A percentile compares a stretch with the other conserved stretches of the same genome.
These are phyloP conservation scores for Leucosporidium yakuticum DNA, from an alignment of 768 basidiomycete species.

Conservation along the genomic window DNA sequence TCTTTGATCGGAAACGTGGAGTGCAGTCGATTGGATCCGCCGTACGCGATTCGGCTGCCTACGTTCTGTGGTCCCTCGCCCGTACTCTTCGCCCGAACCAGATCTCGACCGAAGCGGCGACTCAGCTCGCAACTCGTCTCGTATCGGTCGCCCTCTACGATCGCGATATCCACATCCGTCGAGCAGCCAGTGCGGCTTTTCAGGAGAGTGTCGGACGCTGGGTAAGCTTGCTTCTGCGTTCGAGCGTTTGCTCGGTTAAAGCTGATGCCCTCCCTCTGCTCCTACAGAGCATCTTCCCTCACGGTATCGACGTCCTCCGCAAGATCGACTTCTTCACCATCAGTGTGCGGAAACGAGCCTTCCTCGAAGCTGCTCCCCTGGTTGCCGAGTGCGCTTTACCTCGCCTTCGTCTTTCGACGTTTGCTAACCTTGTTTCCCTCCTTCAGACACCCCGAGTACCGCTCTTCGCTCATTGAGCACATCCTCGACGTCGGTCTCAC, in stretches of 20 bases:
- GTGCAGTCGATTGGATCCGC: slow-evolving; percentile 89
- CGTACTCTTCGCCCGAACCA: slow-evolving; percentile 61
- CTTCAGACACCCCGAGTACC: slow-evolving; percentile 70
- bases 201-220: slow-evolving; percentile 94
- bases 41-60: slow-evolving; percentile 89
- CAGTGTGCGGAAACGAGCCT: slow-evolving; percentile 69
- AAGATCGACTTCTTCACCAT: slow-evolving; percentile 95
- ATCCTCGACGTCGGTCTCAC: slow-evolving; percentile 65
- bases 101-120: slow-evolving; percentile 56
- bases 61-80: slow-evolving; percentile 90
- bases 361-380: slow-evolving; percentile 9
- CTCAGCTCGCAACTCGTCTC: slow-evolving; percentile 60
- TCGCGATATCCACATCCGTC: slow-evolving; percentile 85
- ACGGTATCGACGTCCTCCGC: slow-evolving; percentile 86
- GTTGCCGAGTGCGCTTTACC: slow-evolving; percentile 14
- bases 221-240: slow-evolving; percentile 50
- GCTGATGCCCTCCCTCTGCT: too few species aligned
- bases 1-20: slow-evolving; percentile 85
- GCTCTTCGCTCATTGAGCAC: slow-evolving; percentile 62
- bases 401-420: too few species aligned
- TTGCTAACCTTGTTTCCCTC: not conserved
- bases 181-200: slow-evolving; percentile 94
- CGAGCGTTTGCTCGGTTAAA: not conserved
- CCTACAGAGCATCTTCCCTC: slow-evolving; percentile 71
- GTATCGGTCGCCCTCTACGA: slow-evolving; percentile 80